Evolutionary conservation across 768 basidiomycete species (phyloP).

Genomic region (Harrya chromipes): DNA sequence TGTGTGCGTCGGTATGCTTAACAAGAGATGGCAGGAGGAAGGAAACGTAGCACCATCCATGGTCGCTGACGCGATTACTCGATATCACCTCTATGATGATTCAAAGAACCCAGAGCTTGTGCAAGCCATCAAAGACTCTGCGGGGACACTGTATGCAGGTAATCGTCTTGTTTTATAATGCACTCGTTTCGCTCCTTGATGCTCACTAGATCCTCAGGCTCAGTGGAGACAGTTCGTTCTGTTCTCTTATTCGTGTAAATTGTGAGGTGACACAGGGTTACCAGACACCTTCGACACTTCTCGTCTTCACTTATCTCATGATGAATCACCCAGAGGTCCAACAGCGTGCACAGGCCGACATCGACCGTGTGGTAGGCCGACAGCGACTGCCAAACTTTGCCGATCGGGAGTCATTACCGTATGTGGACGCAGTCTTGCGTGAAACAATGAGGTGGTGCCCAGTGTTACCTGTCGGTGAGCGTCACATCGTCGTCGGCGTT

Average conservation of each 20-base stretch:
- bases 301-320: constrained; percentile 30
- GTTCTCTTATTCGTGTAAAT: background rate
- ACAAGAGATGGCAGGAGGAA: constrained; percentile 1
- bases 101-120: constrained; percentile 9
- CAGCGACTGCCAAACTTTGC: constrained; percentile 31
- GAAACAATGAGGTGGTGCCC: constrained; percentile 33
- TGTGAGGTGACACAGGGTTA: background rate
- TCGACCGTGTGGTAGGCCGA: constrained; percentile 29
- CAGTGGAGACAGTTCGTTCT: constrained; percentile 30
- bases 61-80: constrained; percentile 15
- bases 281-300: constrained; percentile 26
- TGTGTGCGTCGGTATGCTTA: background rate
- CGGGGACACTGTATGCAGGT: constrained; percentile 20
- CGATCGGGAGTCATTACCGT: constrained; percentile 29
- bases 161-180: background rate
- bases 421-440: constrained; percentile 32
- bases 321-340: constrained; percentile 28
- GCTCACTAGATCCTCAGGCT: constrained; percentile 15
- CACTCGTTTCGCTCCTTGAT: background rate
- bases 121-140: constrained; percentile 16
- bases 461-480: constrained; percentile 24
- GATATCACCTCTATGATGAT: constrained; percentile 4
- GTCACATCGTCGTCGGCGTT: background rate
- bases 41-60: constrained; percentile 12
- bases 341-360: constrained; percentile 30